Conservation (phyloP, 1,284 basidiomycete genomes). For the Ustilago nuda region DNA sequence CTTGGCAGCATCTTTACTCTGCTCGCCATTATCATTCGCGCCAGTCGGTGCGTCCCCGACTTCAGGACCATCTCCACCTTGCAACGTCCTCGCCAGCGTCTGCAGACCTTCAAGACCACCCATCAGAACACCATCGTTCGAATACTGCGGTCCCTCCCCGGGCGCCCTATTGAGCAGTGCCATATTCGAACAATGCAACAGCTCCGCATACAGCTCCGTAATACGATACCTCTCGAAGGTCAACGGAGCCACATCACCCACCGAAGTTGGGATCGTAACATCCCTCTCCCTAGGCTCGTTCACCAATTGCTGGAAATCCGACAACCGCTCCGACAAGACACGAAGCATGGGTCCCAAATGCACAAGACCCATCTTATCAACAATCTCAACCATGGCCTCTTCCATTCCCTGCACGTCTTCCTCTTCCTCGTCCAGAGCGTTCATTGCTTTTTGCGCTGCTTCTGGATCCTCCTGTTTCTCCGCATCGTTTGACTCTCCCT, state of each 20-base stretch:
- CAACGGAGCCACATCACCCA: conserved; percentile 76
- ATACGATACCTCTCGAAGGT: conserved; percentile 97
- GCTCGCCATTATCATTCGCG: conserved; percentile 10
- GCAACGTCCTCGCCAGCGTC: conserved; percentile 61
- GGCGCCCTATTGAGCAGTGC: conserved; percentile 83
- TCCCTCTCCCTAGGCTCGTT: conserved; percentile 81
- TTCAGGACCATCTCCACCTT: conserved; percentile 57
- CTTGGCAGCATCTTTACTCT: conserved; percentile 1
- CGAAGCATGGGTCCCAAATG: conserved; percentile 86
- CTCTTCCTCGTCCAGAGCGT: conserved; percentile 58
- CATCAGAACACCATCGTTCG: conserved; percentile 58
- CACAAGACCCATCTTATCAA: conserved; percentile 90
- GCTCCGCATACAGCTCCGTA: conserved; percentile 95
- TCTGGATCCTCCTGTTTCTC: conserved; percentile 41
- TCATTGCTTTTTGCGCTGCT: conserved; percentile 74
- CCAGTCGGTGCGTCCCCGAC: conserved; percentile 31
- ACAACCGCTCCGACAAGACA: conserved; percentile 80
- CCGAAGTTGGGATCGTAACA: conserved; percentile 66
- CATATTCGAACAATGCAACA: conserved; percentile 99
- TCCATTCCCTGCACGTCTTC: conserved; percentile 74
- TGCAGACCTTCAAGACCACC: conserved; percentile 69
- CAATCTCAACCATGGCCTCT: conserved; percentile 84
- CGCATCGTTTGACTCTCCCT: conserved; percentile 8
- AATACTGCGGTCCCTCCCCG: conserved; percentile 66
- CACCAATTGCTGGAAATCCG: conserved; percentile 80